These are phyloP conservation scores for Boletellus ananiceps DNA, from an alignment of 768 basidiomycete species.

Conservation along the genomic window DNA sequence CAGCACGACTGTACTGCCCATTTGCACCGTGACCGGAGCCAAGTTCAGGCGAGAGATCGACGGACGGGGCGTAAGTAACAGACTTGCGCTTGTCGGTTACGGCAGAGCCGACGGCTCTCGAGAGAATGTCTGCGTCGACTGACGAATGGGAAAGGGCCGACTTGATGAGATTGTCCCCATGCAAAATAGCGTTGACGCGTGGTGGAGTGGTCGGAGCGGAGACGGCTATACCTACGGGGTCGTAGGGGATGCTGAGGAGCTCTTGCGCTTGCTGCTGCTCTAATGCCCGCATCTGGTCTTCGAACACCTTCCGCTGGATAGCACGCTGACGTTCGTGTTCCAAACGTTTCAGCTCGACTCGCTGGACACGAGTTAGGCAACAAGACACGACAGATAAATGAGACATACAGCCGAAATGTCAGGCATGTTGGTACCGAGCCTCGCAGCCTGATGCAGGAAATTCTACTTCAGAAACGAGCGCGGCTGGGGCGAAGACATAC, in stretches of 20 bases:
- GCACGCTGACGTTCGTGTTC: conserved; percentile 83
- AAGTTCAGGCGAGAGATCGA: conserved; percentile 69
- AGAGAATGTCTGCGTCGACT: conserved; percentile 59
- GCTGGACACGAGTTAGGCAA: conserved; percentile 39
- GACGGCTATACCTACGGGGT: conserved; percentile 64
- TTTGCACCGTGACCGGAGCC: conserved; percentile 40
- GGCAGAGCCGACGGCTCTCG: conserved; percentile 63
- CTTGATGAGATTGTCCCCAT: conserved; percentile 48
- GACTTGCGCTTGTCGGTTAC: conserved; percentile 80
- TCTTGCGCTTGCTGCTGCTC: conserved; percentile 90
- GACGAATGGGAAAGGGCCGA: conserved; percentile 44
- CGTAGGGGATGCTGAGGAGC: conserved; percentile 70
- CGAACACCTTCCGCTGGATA: conserved; percentile 85
- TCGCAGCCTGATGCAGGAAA: conserved; percentile 54
- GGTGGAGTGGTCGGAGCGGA: conserved; percentile 89
- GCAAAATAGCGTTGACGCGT: conserved; percentile 67
- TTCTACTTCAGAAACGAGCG: conserved; percentile 4
- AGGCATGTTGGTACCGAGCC: conserved; percentile 81
- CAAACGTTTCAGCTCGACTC: conserved; percentile 85
- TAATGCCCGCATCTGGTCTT: conserved; percentile 93
- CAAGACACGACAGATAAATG: not conserved
- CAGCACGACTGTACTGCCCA: conserved; percentile 62
- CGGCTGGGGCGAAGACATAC: conserved; percentile 46
- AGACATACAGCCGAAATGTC: conserved; percentile 77
- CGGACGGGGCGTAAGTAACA: conserved; percentile 76